These are phyloP conservation scores for Imleria badia DNA, from an alignment of 768 basidiomycete species.

Conservation along the genomic window DNA sequence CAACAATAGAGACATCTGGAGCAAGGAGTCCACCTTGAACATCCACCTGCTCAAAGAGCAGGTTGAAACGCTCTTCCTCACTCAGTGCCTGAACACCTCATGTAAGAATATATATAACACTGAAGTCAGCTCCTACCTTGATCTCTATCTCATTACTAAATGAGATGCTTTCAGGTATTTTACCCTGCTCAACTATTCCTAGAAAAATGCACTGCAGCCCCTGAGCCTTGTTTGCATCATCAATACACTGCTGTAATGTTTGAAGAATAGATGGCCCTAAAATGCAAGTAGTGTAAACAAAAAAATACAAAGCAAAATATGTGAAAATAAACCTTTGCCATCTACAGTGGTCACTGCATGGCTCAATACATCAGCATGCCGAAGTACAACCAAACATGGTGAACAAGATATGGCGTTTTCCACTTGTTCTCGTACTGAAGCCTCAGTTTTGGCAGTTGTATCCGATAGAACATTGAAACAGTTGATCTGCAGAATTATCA, in stretches of 20 bases:
- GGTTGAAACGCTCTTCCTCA: conserved; percentile 68
- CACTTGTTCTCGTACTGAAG: conserved; percentile 65
- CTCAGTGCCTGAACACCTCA: conserved; percentile 62
- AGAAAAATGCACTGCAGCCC: conserved; percentile 75
- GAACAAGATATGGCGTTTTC: conserved; percentile 76
- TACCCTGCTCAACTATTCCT: conserved; percentile 67
- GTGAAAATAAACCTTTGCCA: conserved; percentile 40
- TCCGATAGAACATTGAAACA: conserved; percentile 85
- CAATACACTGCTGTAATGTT: conserved; percentile 62
- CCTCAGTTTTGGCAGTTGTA: conserved; percentile 72
- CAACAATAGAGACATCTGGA: conserved; percentile 74
- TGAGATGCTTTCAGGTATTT: conserved; percentile 60
- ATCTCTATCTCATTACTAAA: conserved; percentile 87
- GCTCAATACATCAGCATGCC: conserved; percentile 77
- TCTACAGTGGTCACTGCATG: conserved; percentile 60
- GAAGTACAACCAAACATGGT: conserved; percentile 81
- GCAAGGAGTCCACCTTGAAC: conserved; percentile 46
- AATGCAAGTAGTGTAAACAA: background rate
- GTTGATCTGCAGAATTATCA: conserved; percentile 58
- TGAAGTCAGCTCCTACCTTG: conserved; percentile 46
- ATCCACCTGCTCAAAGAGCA: conserved; percentile 46
- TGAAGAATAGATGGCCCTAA: conserved; percentile 60
- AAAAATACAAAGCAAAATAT: background rate
- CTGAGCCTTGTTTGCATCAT: conserved; percentile 53
- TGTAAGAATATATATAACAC: background rate